Conservation (phyloP, 176 grass and related monocot species). For the Saccharum officinarum region DNA sequence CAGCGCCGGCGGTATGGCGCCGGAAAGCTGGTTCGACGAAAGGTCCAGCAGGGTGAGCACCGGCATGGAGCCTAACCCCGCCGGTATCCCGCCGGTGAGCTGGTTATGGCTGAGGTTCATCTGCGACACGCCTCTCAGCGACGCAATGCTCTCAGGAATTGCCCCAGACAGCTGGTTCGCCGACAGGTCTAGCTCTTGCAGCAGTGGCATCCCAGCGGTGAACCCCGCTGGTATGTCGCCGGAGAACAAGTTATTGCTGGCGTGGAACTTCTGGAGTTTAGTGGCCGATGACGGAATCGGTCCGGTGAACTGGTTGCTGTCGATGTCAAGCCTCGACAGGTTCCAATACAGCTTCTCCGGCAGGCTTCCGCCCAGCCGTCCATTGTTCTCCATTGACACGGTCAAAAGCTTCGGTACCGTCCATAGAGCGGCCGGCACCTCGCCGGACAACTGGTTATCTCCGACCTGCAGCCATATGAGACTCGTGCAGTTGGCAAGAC, state of each 20-base stretch:
- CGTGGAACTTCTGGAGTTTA: conserved; percentile 45
- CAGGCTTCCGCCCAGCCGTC: conserved; percentile 45
- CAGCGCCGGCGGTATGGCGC: conserved; percentile 52
- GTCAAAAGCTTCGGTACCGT: conserved; percentile 51
- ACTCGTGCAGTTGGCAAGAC: conserved; percentile 48
- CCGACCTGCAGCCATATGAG: conserved; percentile 49
- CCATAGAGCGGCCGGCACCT: conserved; percentile 62
- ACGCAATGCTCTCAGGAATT: conserved; percentile 45
- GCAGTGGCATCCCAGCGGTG: conserved; percentile 38
- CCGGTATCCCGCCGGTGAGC: conserved; percentile 67
- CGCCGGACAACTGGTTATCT: conserved; percentile 59
- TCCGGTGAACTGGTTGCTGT: conserved; percentile 62
- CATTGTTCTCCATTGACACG: conserved; percentile 53
- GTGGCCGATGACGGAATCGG: conserved; percentile 29
- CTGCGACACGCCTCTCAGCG: conserved; percentile 23
- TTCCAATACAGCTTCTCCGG: conserved; percentile 65
- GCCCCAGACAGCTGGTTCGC: conserved; percentile 52
- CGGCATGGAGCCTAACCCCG: conserved; percentile 48
- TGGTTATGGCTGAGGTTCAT: conserved; percentile 66
- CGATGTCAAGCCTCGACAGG: conserved; percentile 45
- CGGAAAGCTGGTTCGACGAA: conserved; percentile 72
- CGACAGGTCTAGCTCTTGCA: conserved; percentile 54
- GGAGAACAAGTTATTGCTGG: conserved; percentile 59
- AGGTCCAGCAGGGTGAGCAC: conserved; percentile 78
- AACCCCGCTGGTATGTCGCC: conserved; percentile 49